Base-by-base conservation (phyloP, 345 rosid genomes). In the Syzygium grande region DNA sequence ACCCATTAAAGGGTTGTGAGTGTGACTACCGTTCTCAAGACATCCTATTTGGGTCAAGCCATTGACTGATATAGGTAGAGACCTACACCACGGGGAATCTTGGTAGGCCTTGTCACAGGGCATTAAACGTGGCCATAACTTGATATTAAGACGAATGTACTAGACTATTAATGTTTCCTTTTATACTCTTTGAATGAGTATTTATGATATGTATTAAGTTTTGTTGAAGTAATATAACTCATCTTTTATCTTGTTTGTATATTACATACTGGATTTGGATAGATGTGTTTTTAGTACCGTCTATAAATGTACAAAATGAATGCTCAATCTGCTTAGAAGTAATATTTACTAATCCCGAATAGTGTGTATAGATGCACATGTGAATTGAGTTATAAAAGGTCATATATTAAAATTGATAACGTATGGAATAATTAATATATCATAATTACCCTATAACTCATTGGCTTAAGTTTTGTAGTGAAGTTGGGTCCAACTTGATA, bases 401-500 rank as follows among this genome's bases (percentile, higher is more conserved):
- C 61, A 25, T 23, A 25, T 27, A 56, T 56, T 56, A 1, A 55
- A 56, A 56, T 56, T 9, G 12, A 27, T 9, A 13, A 22, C 22
- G 6, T 1, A 0, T 56, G n/a, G n/a, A 23, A 2, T 1, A 56
- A 9, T 56, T 56, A 41, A 41, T 41, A 41, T 41, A 41, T 41
- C 43, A 41, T 41, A 41, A 41, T 41, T 41, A 1, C 43, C 43
- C 61, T 56, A 56, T 23, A 56, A 56, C n/a, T 56, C 13, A 9
- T 56, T 56, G n/a, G 23, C 10, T 56, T 23, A 56, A 56, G 1
- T 9, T 23, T 56, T 56, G 9, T 22, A 9, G 1, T 55, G 11
- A 55, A 56, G 23, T 1, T 56, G 38, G 14, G 4, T n/a, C 2
- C 0, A n/a, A 2, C 2, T n/a, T 13, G 1, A 63, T 63, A n/a